A percentile compares a stretch with the other conserved stretches of the same genome.
These are phyloP conservation scores for Dentipellis fragilis DNA, from an alignment of 768 basidiomycete species.

Conservation along the genomic window DNA sequence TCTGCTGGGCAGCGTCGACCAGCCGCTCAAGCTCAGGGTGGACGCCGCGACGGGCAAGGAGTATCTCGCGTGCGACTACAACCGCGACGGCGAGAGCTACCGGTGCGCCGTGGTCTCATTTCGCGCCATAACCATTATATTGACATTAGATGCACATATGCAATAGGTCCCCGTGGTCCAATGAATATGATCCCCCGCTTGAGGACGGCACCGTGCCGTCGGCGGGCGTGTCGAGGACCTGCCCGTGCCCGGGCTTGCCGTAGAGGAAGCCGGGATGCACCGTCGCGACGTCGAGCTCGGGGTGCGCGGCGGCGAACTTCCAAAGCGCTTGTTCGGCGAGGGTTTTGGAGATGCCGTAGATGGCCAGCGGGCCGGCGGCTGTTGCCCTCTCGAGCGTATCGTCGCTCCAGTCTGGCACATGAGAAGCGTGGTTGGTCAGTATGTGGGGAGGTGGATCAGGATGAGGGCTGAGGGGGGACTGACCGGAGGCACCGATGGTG, in stretches of 20 bases:
- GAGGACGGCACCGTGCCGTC: constrained; percentile 86
- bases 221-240: neutral
- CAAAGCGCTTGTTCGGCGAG: neutral
- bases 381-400: neutral
- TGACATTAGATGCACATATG: constrained; percentile 6
- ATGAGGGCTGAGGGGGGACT: neutral
- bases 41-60: constrained; percentile 80
- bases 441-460: neutral
- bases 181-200: constrained; percentile 85
- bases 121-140: neutral
- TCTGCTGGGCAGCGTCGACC: constrained; percentile 89
- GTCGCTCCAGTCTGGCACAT: neutral
- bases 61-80: constrained; percentile 91
- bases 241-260: neutral
- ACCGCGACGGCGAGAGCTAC: constrained; percentile 85
- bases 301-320: neutral
- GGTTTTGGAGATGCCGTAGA: neutral
- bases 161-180: constrained; percentile 93
- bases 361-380: neutral
- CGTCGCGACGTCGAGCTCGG: neutral
- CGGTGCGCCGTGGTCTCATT: constrained; percentile 33
- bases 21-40: constrained; percentile 73
- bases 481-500: too few species aligned
- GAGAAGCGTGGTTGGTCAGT: neutral
- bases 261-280: neutral